phyloP scores from a whole-genome alignment of 2,329 filamentous ascomycete species.

The Colletotrichum plurivorum region DNA sequence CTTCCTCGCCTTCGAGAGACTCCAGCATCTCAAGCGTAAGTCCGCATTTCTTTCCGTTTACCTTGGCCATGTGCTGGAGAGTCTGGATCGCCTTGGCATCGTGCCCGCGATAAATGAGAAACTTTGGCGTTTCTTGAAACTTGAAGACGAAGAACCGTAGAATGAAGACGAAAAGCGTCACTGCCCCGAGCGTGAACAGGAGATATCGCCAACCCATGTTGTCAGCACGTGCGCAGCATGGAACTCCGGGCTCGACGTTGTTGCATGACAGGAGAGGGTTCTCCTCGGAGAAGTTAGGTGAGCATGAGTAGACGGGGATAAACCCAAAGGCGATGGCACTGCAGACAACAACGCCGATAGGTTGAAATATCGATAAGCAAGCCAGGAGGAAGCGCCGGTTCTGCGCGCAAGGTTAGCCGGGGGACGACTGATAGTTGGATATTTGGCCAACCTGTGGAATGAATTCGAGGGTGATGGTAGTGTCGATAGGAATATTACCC shows the following conservation, averaged over 20 bases:
- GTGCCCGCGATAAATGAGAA: conserved; percentile 66
- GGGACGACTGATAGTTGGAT: accelerated
- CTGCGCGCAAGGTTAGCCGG: conserved; percentile 19
- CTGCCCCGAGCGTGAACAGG: conserved; percentile 66
- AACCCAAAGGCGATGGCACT: conserved; percentile 67
- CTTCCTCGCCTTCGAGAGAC: conserved; percentile 42
- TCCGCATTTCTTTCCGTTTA: conserved; percentile 55
- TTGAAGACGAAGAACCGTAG: conserved; percentile 69
- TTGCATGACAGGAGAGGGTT: conserved; percentile 61
- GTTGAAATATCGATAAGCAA: conserved; percentile 68
- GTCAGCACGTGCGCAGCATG: conserved; percentile 51
- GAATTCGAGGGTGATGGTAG: conserved; percentile 69
- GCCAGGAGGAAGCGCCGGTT: conserved; percentile 66
- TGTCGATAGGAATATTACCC: conserved; percentile 70
- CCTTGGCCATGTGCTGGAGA: conserved; percentile 67
- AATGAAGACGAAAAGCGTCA: conserved; percentile 68
- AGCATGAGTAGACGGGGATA: conserved; percentile 65
- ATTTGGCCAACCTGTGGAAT: conserved; percentile 58
- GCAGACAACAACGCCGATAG: conserved; percentile 66
- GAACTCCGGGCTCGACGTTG: conserved; percentile 43
- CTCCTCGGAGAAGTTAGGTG: conserved; percentile 63
- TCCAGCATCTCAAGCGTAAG: conserved; percentile 26
- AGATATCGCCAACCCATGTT: conserved; percentile 75
- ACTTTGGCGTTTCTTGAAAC: conserved; percentile 72
- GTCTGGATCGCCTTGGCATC: conserved; percentile 67